Conservation (phyloP, 2,329 filamentous ascomycete genomes). For the Colletotrichum sansevieriae region DNA sequence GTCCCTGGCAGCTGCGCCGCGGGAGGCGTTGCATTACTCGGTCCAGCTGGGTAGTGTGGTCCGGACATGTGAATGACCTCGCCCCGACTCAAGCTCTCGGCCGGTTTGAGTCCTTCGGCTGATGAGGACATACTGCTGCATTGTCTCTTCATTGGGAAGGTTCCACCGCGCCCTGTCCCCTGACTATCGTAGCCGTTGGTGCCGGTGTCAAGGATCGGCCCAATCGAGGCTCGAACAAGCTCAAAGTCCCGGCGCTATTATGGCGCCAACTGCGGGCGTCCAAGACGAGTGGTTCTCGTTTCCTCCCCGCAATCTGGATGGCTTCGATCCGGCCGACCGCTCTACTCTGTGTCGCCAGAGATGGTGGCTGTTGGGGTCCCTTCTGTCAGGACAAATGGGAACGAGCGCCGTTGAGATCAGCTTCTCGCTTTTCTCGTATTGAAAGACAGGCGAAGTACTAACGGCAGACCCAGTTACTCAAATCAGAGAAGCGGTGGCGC, state of each 20-base stretch:
- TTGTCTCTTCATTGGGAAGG: constrained; percentile 15
- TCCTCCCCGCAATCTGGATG: constrained; percentile 15
- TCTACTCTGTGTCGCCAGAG: not conserved
- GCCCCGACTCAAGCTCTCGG: constrained; percentile 7
- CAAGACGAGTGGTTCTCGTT: constrained; percentile 26
- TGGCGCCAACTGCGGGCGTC: constrained; percentile 26
- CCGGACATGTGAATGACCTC: constrained; percentile 23
- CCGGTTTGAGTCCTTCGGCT: not conserved
- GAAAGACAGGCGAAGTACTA: not conserved
- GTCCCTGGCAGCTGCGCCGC: no score
- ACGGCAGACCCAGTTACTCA: no score
- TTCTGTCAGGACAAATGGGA: constrained; percentile 3
- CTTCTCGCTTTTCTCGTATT: constrained; percentile 26
- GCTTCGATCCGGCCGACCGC: not conserved
- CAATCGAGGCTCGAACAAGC: constrained; percentile 36
- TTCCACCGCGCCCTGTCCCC: constrained; percentile 18
- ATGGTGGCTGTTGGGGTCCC: not conserved
- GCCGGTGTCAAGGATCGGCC: constrained; percentile 32
- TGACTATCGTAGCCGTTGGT: constrained; percentile 29
- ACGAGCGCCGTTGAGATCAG: constrained; percentile 5
- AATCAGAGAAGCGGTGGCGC: no score
- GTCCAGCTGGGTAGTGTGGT: constrained; percentile 11
- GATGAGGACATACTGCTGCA: constrained; percentile 5
- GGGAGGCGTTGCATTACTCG: constrained; percentile 13
- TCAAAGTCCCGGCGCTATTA: constrained; percentile 30